phyloP scores from a whole-genome alignment of 2,329 filamentous ascomycete genomes.

The Aspergillus sp. region DNA sequence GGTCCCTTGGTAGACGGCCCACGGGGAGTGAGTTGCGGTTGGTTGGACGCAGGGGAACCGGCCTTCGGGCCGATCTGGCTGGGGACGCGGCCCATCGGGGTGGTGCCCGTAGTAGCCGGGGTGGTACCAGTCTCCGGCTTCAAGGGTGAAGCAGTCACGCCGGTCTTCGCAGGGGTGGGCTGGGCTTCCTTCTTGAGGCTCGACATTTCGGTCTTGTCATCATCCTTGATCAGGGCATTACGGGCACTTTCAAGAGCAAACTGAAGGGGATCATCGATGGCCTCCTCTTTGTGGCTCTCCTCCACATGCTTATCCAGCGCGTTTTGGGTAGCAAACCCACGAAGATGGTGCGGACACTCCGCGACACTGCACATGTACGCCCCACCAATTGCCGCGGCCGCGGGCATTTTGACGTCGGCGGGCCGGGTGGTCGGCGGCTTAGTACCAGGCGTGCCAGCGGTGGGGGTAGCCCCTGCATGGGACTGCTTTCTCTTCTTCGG shows the following conservation, averaged over 20 bases:
- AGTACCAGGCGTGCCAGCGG: conserved; percentile 22
- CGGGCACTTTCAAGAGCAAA: conserved; percentile 55
- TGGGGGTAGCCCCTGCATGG: conserved; percentile 34
- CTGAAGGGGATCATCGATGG: conserved; percentile 54
- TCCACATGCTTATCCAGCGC: conserved; percentile 55
- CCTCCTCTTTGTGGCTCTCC: conserved; percentile 50
- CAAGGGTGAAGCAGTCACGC: conserved; percentile 17
- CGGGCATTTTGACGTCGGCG: conserved; percentile 37
- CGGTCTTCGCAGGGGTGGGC: conserved; percentile 16
- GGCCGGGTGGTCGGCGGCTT: conserved; percentile 31
- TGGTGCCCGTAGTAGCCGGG: conserved; percentile 26
- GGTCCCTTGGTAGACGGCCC: conserved; percentile 23
- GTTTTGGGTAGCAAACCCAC: conserved; percentile 54
- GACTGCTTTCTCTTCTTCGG: conserved; percentile 57
- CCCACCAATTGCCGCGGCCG: conserved; percentile 36
- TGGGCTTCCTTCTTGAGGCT: conserved; percentile 17
- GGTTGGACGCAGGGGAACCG: conserved; percentile 31
- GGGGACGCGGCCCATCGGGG: conserved; percentile 31
- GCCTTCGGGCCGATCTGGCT: conserved; percentile 34
- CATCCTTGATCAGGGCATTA: conserved; percentile 49
- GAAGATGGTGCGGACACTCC: conserved; percentile 52
- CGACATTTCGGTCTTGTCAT: conserved; percentile 28
- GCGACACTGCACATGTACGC: conserved; percentile 53
- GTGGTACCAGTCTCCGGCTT: conserved; percentile 29
- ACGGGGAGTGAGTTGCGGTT: conserved; percentile 30